Percentiles rank a stretch among this genome's conserved stretches.
Conservation (phyloP, 2,329 filamentous ascomycete species). For the Colletotrichum cordylinicola region DNA sequence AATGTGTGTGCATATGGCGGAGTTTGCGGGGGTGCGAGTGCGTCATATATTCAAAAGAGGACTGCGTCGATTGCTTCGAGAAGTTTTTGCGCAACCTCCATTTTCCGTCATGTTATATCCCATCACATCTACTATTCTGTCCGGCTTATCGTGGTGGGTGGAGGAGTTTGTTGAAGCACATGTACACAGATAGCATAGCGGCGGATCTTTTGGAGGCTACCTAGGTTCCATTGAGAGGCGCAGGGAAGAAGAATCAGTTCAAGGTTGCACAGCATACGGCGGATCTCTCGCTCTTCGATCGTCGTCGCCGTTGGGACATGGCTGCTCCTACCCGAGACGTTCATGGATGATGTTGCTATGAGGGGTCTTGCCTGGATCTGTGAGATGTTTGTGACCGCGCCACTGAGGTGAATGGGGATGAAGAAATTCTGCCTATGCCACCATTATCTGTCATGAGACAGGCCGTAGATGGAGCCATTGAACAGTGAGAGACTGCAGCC, state of each 20-base stretch:
- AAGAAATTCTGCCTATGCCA: neutral
- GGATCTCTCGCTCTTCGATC: neutral
- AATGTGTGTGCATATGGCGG: constrained; percentile 18
- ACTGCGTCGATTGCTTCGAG: neutral
- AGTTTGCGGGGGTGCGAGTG: constrained; percentile 17
- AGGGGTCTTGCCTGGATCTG: neutral
- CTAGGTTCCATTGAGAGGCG: constrained; percentile 1
- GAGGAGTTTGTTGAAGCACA: constrained; percentile 8
- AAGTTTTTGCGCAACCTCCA: neutral
- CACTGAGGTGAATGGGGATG: neutral
- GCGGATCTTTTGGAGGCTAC: constrained; percentile 12
- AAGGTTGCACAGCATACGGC: neutral
- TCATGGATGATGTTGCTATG: neutral
- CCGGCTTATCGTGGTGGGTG: neutral
- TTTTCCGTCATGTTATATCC: neutral
- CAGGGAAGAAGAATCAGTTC: neutral
- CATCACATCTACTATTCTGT: neutral
- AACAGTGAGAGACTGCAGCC: neutral
- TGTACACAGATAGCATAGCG: constrained; percentile 22
- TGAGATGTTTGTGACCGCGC: neutral
- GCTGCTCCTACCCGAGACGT: neutral
- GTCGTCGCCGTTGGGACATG: neutral
- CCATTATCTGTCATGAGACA: neutral
- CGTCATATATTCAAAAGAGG: constrained; percentile 11
- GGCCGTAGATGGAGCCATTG: neutral